A percentile compares a stretch with the other conserved stretches of the same genome.
phyloP scores from a whole-genome alignment of 2,329 filamentous ascomycete species.

The Ceratocystis papillata region DNA sequence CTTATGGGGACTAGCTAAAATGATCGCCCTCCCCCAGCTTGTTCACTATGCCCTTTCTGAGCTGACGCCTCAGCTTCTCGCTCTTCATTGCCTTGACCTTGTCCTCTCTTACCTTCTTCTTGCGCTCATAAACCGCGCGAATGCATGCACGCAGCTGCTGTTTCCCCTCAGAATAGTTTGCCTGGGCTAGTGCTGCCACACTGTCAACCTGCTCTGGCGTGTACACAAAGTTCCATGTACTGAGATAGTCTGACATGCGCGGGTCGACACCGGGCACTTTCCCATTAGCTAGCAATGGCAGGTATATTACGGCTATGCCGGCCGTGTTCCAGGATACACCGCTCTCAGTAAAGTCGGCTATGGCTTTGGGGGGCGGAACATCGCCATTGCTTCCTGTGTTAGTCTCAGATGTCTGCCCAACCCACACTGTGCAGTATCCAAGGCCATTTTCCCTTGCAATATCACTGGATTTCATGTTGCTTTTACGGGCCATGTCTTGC shows the following conservation, averaged over 20 bases:
- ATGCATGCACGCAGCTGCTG: conserved; percentile 70
- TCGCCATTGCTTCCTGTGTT: conserved; percentile 34
- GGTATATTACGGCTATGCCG: conserved; percentile 80
- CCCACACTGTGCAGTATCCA: conserved; percentile 90
- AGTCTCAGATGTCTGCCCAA: conserved; percentile 70
- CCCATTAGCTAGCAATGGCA: conserved; percentile 76
- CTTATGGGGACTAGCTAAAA: conserved; percentile 38
- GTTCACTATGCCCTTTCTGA: conserved; percentile 42
- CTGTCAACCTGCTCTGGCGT: conserved; percentile 80
- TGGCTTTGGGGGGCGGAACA: conserved; percentile 40
- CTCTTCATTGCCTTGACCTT: conserved; percentile 35
- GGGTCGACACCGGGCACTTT: conserved; percentile 76
- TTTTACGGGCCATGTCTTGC: conserved; percentile 23
- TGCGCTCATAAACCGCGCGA: conserved; percentile 82
- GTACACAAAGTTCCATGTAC: conserved; percentile 97
- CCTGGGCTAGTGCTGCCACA: conserved; percentile 68
- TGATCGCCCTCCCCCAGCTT: conserved; percentile 52
- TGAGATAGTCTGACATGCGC: conserved; percentile 70
- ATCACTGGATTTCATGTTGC: neutral
- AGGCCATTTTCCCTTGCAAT: conserved; percentile 43
- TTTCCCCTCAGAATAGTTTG: conserved; percentile 76
- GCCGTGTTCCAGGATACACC: conserved; percentile 55
- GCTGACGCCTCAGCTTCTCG: conserved; percentile 38
- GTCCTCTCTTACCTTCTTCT: conserved; percentile 57
- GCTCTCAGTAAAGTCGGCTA: conserved; percentile 56